Evolutionary conservation across 108 stramenopile species (phyloP).

Genomic region (Nitzschia inconspicua): DNA sequence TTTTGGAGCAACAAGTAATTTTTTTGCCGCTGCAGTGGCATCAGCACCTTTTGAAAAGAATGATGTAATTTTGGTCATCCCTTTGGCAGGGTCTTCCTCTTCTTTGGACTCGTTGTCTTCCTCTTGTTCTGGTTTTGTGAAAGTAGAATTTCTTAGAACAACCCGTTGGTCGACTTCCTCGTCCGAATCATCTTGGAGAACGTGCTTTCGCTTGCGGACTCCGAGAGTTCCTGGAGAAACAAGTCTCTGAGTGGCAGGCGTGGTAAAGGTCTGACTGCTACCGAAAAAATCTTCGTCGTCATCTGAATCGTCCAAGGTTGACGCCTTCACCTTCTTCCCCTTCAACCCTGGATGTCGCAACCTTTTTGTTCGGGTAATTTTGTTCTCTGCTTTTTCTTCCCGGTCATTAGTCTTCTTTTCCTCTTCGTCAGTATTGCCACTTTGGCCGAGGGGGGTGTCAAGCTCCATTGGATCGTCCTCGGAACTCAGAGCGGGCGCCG

Average conservation of each 20-base stretch:
- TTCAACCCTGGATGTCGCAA: not conserved
- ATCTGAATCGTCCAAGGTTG: slow-evolving; percentile 36
- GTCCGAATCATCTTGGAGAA: slow-evolving; percentile 14
- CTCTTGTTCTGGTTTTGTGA: no score
- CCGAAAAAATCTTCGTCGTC: slow-evolving; percentile 20
- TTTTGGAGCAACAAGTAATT: no score
- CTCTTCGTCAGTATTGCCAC: not conserved
- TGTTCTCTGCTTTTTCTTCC: not conserved
- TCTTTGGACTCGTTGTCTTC: no score
- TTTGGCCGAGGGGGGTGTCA: no score
- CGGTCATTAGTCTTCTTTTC: not conserved
- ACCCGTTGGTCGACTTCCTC: not conserved
- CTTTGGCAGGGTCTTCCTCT: no score
- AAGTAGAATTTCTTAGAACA: no score
- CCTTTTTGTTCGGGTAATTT: not conserved
- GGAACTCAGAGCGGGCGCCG: no score
- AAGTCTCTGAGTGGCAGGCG: not conserved
- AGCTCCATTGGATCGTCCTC: no score
- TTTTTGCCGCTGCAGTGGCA: no score
- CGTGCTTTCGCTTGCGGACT: not conserved
- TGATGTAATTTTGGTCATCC: no score
- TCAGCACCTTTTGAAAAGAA: no score
- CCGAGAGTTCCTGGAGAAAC: slow-evolving; percentile 5
- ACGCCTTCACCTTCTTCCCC: slow-evolving; percentile 16
- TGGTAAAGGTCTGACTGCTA: slow-evolving; percentile 1